Base-by-base conservation (phyloP, 2,329 filamentous ascomycete genomes). In the Penicillium janthinellum region DNA sequence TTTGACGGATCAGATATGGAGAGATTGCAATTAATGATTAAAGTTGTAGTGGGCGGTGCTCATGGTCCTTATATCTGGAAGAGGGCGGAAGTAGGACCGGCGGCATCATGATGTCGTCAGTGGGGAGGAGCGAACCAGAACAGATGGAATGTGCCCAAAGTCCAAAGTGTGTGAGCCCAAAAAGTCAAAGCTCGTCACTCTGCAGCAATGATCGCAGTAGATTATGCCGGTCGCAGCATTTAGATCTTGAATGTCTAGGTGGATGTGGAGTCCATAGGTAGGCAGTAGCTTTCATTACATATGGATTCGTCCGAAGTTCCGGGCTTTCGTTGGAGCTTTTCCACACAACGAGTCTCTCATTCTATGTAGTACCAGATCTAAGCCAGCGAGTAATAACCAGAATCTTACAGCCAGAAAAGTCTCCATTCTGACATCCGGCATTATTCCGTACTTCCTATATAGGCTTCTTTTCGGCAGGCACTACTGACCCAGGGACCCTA, bases 21-120 rank as follows among this genome's bases (percentile, higher is more conserved):
- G n/a, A 15, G 8, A 5, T 34, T 10, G n/a, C 2, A 3, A 34
- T 34, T 35, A 2, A 25, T 25, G 25, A 25, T 25, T 5, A 20
- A 11, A 20, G 1, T 38, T 14, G n/a, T 38, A 38, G 8, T 6
- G 11, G 0, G 14, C 22, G 22, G 20, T 52, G 15, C 17, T 28
- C 10, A 17, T 4, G 12, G 35, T 28, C 20, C 20, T 50, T 35
- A 50, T 50, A 37, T 37, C 3, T 4, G 28, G 47, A 45, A 28
- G 14, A 44, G 11, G 17, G 35, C 28, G 25, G 53, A 31, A 35
- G 56, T 57, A 60, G 49, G 56, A 54, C 58, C 38, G 41, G 39
- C 20, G 20, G 58, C 63, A 65, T 66, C 64, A 66, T 65, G 51
- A 64, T 66, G 63, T 57, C 64, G 64, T 66, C 63, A 66, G 64